These are phyloP conservation scores for Trichoderma sp. DNA, from an alignment of 2,329 filamentous ascomycete species.

Conservation along the genomic window DNA sequence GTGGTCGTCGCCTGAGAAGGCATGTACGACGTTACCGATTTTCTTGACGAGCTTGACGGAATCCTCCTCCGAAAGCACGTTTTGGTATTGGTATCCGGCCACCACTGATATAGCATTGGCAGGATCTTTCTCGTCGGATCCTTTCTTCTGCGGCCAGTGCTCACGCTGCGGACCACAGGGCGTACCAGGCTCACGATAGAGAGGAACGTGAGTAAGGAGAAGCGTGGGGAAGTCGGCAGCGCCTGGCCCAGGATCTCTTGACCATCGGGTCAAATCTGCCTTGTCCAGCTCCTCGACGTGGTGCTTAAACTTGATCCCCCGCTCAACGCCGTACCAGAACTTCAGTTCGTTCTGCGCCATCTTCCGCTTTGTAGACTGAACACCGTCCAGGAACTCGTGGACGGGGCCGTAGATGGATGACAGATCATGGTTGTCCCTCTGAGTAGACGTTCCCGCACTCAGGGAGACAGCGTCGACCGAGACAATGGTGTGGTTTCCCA, in stretches of 20 bases:
- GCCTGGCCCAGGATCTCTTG: constrained; percentile 42
- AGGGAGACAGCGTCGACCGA: constrained; percentile 86
- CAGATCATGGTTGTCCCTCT: constrained; percentile 51
- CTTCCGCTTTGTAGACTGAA: constrained; percentile 63
- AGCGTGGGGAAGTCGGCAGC: constrained; percentile 75
- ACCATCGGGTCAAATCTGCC: constrained; percentile 34
- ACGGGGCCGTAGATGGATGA: constrained; percentile 71
- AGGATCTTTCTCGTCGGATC: constrained; percentile 62
- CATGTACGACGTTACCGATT: constrained; percentile 76
- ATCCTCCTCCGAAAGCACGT: constrained; percentile 76
- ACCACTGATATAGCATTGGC: constrained; percentile 75
- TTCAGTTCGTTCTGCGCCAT: constrained; percentile 68
- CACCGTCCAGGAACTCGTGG: constrained; percentile 69
- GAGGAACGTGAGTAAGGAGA: constrained; percentile 84
- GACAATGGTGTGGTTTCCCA: constrained; percentile 94
- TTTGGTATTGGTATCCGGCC: constrained; percentile 92
- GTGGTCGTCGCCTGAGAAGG: constrained; percentile 96
- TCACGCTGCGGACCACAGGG: constrained; percentile 87
- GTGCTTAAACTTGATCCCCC: constrained; percentile 56
- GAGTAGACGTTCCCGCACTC: constrained; percentile 62
- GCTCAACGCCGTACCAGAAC: constrained; percentile 58
- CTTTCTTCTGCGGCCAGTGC: constrained; percentile 69
- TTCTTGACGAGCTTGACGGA: constrained; percentile 73
- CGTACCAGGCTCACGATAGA: constrained; percentile 78
- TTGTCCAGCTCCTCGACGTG: constrained; percentile 55